phyloP scores from a whole-genome alignment of 2,329 filamentous ascomycete genomes.

The Fusarium sp. region DNA sequence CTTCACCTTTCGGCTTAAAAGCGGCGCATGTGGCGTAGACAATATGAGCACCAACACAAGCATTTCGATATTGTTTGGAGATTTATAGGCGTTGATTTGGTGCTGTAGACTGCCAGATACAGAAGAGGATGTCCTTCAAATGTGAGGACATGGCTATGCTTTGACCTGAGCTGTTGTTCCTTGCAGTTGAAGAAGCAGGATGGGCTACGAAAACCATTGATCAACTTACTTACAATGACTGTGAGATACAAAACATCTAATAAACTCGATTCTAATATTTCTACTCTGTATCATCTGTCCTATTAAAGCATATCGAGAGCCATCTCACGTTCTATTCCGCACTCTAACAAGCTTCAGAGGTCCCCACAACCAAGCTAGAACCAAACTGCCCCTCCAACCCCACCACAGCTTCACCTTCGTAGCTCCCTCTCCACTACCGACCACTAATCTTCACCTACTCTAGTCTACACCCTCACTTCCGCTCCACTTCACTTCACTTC shows the following conservation, averaged over 20 bases:
- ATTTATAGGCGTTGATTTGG: no score
- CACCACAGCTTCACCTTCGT: slow-evolving; percentile 19
- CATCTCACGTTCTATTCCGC: background rate
- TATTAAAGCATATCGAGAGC: background rate
- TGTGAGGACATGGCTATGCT: background rate
- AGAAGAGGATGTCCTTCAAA: background rate
- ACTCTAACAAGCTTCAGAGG: background rate
- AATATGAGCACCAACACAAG: background rate
- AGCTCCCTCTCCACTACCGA: slow-evolving; percentile 34
- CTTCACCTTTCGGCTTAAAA: background rate
- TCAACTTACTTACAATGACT: no score
- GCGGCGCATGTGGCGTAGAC: slow-evolving; percentile 18
- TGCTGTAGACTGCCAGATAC: background rate
- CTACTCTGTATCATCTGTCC: no score
- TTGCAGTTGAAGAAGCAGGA: background rate
- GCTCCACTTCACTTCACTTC: background rate
- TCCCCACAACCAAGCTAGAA: background rate
- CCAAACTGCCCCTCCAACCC: slow-evolving; percentile 18
- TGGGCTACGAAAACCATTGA: rapidly evolving
- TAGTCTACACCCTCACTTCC: slow-evolving; percentile 47
- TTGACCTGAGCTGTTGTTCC: background rate
- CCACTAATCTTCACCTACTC: slow-evolving; percentile 45
- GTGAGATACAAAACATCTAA: no score
- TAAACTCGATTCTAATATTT: no score
- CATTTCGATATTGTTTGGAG: background rate